Base-by-base conservation (phyloP, 352 stramenopile species). In the Globisporangium middletonii region DNA sequence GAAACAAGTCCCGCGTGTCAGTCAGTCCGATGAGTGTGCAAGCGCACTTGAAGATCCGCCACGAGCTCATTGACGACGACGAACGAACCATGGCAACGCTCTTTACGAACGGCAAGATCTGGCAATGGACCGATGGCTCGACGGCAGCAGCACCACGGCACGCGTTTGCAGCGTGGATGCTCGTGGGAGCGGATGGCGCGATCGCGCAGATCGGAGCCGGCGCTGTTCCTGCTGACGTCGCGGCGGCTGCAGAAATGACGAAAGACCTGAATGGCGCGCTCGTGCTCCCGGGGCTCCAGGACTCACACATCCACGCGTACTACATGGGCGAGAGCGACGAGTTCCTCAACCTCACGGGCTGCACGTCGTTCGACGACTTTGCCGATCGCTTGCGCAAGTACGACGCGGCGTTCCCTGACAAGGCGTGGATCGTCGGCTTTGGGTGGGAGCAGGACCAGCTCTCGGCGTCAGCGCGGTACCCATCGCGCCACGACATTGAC, bases 301-400 rank as follows among this genome's bases (percentile, higher is more conserved):
- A 97, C 67, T 75, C 88, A 49, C 89, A 97, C 55, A 91, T 97
- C 38, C 89, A 97, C 63, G 75, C 92, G 27, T 89, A 86, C 50
- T 80, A 84, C 63, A 69, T 92, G 61, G 88, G 88, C 23, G 85
- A 96, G 63, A 89, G 72, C 53, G 73, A 77, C 53, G 73, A 91
- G 65, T 95, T 89, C 69, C 73, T 97, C 42, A 75, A 95, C 53
- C 69, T 97, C 41, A 69, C 74, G 51, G 76, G 78, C 15, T 93
- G 83, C 55, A 30, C 47, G 38, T 95, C 82, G 8, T 92, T 92
- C 37, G 71, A 87, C 1, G 79, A 95, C 44, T 76, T 97, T 33
- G 46, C 67, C 11, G 55, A 65, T 3, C 67, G 73, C 2, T 66
- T 97, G 30, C 49, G 62, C 23, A 62, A 35, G 42, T 90, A 96